Evolutionary conservation across 257 asterid species (phyloP).

Genomic region (Thymus mandschuricus): DNA sequence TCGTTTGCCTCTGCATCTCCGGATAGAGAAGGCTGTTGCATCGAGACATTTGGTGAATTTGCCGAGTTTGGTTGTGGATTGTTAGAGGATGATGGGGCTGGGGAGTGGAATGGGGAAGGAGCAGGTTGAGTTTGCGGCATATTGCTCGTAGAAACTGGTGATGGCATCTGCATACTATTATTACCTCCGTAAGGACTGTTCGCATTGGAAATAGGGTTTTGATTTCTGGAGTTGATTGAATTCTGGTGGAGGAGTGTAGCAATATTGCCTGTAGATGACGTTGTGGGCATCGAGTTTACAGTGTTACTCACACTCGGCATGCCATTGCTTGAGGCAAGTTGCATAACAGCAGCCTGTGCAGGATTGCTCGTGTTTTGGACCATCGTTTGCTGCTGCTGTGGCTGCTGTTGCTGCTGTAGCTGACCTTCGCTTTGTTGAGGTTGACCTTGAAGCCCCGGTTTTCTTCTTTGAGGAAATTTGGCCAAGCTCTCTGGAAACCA

Average conservation of each 20-base stretch:
- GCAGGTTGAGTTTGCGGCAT: slow-evolving; percentile 58
- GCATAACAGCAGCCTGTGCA: slow-evolving; percentile 49
- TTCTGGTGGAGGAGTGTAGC: slow-evolving; percentile 72
- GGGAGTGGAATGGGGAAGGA: slow-evolving; percentile 68
- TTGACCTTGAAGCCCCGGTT: slow-evolving; percentile 57
- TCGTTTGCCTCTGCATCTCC: slow-evolving; percentile 65
- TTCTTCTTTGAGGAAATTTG: slow-evolving; percentile 65
- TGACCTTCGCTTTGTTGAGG: slow-evolving; percentile 62
- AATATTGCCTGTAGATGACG: slow-evolving; percentile 51
- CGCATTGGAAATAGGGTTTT: slow-evolving; percentile 44
- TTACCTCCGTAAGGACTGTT: slow-evolving; percentile 60
- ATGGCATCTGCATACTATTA: slow-evolving; percentile 58
- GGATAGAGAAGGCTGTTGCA: slow-evolving; percentile 64
- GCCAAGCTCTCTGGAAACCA: slow-evolving; percentile 68
- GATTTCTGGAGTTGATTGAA: slow-evolving; percentile 76
- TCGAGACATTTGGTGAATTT: slow-evolving; percentile 60
- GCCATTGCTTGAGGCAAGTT: slow-evolving; percentile 56
- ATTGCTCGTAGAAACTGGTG: slow-evolving; percentile 66
- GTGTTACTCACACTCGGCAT: slow-evolving; percentile 47
- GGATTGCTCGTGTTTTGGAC: slow-evolving; percentile 53
- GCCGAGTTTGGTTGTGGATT: slow-evolving; percentile 62
- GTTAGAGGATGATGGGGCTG: slow-evolving; percentile 71
- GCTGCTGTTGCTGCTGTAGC: slow-evolving; percentile 56
- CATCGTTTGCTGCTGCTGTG: slow-evolving; percentile 53
- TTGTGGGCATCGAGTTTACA: slow-evolving; percentile 45